Percentiles rank a stretch among this genome's conserved stretches.
These are phyloP conservation scores for Serendipita indica DNA, from an alignment of 768 basidiomycete species.

Conservation along the genomic window DNA sequence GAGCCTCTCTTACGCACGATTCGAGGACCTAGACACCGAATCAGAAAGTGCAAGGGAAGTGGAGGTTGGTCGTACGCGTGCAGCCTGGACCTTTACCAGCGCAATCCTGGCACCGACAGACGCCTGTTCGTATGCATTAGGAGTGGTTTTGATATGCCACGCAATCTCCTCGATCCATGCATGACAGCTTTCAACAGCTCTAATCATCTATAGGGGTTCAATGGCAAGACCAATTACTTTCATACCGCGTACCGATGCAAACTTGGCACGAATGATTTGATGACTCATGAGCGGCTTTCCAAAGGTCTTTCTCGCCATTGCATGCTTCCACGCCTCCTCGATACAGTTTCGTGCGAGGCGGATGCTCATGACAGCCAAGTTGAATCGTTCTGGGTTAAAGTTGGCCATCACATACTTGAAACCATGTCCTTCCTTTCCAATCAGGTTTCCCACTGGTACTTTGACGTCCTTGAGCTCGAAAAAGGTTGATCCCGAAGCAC, in stretches of 20 bases:
- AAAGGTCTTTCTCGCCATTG: conserved; percentile 14
- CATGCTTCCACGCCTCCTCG: conserved; percentile 14
- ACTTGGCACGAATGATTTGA: conserved; percentile 15
- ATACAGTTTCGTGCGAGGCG: conserved; percentile 9
- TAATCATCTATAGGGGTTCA: no score
- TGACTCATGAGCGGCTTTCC: conserved; percentile 13
- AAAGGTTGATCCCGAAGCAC: conserved; percentile 16
- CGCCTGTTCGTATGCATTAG: conserved; percentile 9
- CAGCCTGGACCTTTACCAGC: conserved; percentile 14
- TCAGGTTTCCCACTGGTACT: conserved; percentile 20
- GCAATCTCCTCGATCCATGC: conserved; percentile 14
- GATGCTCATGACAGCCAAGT: conserved; percentile 10
- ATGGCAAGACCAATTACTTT: no score
- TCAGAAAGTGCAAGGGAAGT: not conserved
- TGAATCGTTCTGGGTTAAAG: conserved; percentile 17
- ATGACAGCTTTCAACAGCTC: conserved; percentile 12
- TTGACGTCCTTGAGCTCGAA: conserved; percentile 18
- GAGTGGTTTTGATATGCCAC: conserved; percentile 9
- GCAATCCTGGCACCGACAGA: conserved; percentile 13
- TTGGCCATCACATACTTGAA: conserved; percentile 20
- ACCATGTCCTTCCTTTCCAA: conserved; percentile 19
- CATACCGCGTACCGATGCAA: conserved; percentile 9
- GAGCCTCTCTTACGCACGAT: conserved; percentile 13
- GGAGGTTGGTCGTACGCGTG: conserved; percentile 9
- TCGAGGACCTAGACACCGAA: conserved; percentile 11